Evolutionary conservation across 1,139 yeast genomes (phyloP), one percentile per base, ranked within the genome.

Genomic region (Eremothecium coryli): DNA sequence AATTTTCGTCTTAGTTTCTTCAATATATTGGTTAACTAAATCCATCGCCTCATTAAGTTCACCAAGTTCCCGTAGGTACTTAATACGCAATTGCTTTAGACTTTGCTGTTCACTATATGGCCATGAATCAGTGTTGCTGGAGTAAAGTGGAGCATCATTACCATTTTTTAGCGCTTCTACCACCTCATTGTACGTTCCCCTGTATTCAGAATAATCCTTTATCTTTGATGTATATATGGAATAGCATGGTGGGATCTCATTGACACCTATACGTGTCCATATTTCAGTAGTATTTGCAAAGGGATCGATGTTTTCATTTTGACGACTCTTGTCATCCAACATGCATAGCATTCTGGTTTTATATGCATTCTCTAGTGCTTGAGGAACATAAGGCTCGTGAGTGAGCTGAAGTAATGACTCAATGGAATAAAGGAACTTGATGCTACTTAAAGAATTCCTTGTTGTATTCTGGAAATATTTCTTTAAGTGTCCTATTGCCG

Each of bases 351-450:
- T 27, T 16, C 30, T 10, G 22, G 30, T 27, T 37, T 51, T 51
- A 25, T 40, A 44, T 4, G 43, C 26, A 2, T 54, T 36, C 29
- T 52, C 52, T 7, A 52, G 34, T 4, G 46, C 31, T 2, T 35
- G 27, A 9, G 43, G 37, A 2, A 45, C 32, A 29, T 39, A 40
- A 23, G 41, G 41, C 30, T 48, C 43, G 21, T 39, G 41, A 24
- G 44, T 38, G 38, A 51, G 37, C 10, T 42, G 26, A 22, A 49
- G 33, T 5, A 50, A 23, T 9, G 55, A 39, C 26, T 54, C 57
- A 33, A 49, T 52, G 27, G 45, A 42, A 32, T 50, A 54, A 2
- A 54, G 52, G 35, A 14, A 82, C 66, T 49, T 80, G 88, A 40
- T 70, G 22, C 30, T 27, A n/a, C 10, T 27, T 18, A 27, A 17